These are phyloP conservation scores for Colletotrichum camelliae DNA, from an alignment of 2,329 filamentous ascomycete species.

Conservation along the genomic window DNA sequence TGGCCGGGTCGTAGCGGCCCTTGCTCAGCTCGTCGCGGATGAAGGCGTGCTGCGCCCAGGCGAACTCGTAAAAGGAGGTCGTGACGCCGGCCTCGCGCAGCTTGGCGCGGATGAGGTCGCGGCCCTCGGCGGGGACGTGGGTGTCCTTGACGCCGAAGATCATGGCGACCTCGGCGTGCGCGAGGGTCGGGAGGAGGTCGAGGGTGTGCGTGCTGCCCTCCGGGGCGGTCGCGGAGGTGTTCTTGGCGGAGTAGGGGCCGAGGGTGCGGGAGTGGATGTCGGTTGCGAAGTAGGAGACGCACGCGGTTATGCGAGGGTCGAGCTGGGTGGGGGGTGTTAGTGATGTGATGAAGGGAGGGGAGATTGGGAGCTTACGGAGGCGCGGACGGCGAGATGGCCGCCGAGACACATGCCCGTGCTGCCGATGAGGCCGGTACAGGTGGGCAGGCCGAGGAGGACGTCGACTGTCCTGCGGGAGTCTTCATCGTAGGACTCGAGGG, in stretches of 20 bases:
- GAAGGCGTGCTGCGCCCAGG: constrained; percentile 95
- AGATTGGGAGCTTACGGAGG: constrained; percentile 46
- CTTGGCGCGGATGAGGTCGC: constrained; percentile 83
- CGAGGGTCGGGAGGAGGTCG: constrained; percentile 67
- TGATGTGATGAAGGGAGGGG: background rate
- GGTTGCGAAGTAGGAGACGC: constrained; percentile 90
- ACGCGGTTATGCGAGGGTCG: constrained; percentile 76
- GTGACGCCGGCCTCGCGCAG: constrained; percentile 76
- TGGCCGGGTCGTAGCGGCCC: constrained; percentile 88
- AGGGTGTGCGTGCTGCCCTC: constrained; percentile 54
- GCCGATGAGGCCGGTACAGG: constrained; percentile 81
- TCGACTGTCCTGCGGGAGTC: constrained; percentile 74
- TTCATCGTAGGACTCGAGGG: constrained; percentile 84
- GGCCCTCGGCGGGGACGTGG: constrained; percentile 82
- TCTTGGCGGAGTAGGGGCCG: constrained; percentile 61
- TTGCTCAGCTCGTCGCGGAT: constrained; percentile 93
- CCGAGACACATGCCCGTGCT: constrained; percentile 92
- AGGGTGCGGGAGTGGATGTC: constrained; percentile 85
- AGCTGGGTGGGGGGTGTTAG: constrained; percentile 46
- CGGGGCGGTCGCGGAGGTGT: constrained; percentile 44
- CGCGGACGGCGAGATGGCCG: constrained; percentile 77
- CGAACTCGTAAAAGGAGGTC: constrained; percentile 86
- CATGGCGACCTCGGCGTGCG: constrained; percentile 81
- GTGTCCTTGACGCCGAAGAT: constrained; percentile 93
- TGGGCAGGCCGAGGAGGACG: constrained; percentile 71